Conservation (phyloP, 176 grass and related monocot genomes). For the Avena eriantha region DNA sequence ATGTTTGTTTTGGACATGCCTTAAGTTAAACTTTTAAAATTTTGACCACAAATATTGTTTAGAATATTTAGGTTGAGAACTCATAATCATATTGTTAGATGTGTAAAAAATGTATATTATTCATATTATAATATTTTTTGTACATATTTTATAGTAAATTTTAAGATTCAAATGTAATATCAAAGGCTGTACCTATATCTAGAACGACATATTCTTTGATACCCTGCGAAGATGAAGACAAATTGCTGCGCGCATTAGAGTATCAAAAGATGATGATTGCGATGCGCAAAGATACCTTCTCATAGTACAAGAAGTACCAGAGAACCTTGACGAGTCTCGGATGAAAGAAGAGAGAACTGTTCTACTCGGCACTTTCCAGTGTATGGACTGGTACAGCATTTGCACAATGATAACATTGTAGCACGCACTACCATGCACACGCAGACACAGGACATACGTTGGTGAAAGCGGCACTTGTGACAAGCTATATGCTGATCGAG, state of each 20-base stretch:
- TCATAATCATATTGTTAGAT: too few species aligned
- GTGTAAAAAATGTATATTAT: too few species aligned
- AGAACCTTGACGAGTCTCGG: not conserved
- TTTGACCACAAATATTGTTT: not conserved
- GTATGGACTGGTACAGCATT: not conserved
- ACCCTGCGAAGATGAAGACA: not conserved
- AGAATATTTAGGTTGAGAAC: not conserved
- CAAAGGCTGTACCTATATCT: not conserved
- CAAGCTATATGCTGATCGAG: not conserved
- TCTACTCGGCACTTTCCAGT: not conserved
- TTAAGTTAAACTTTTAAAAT: not conserved
- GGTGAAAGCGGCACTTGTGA: constrained; percentile 23
- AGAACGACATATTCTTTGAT: not conserved
- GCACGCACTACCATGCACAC: constrained; percentile 19
- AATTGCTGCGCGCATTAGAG: not conserved
- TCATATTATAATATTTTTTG: too few species aligned
- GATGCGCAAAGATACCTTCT: constrained; percentile 15
- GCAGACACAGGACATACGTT: not conserved
- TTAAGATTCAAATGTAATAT: not conserved
- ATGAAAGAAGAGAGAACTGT: not conserved
- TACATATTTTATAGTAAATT: too few species aligned
- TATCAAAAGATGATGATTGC: not conserved
- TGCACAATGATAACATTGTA: not conserved
- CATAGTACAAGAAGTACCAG: not conserved
- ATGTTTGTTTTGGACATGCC: too few species aligned